A percentile compares a stretch with the other conserved stretches of the same genome.
These are phyloP conservation scores for Trypanosoma grayi DNA, from an alignment of 208 protist genomes.

Conservation along the genomic window DNA sequence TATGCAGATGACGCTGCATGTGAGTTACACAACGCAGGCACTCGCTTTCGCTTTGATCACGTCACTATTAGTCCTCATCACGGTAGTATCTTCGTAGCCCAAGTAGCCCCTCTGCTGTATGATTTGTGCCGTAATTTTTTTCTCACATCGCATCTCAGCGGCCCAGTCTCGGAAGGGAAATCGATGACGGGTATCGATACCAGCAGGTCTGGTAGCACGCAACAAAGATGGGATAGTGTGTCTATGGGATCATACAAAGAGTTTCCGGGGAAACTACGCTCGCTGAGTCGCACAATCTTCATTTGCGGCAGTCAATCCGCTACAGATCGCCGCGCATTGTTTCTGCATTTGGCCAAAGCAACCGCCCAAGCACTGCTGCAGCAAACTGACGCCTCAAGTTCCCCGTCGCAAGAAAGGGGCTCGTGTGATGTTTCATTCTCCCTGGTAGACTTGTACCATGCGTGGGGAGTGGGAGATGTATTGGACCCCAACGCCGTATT, in stretches of 20 bases:
- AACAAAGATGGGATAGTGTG: background rate
- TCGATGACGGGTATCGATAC: background rate
- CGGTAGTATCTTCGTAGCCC: slow-evolving; percentile 24
- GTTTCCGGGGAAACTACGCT: background rate
- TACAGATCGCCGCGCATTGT: slow-evolving; percentile 23
- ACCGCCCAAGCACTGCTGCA: slow-evolving; percentile 1
- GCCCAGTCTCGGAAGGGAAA: background rate
- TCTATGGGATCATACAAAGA: background rate
- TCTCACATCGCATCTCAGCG: background rate
- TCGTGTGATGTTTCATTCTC: slow-evolving; percentile 27
- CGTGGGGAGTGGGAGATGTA: slow-evolving; percentile 41
- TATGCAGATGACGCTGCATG: background rate
- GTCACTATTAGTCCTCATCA: slow-evolving; percentile 33
- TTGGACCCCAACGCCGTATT: slow-evolving; percentile 25
- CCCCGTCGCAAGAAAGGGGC: background rate
- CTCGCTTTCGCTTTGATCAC: slow-evolving; percentile 28
- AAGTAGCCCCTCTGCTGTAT: slow-evolving; percentile 31
- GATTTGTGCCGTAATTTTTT: slow-evolving; percentile 24
- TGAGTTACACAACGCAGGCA: background rate
- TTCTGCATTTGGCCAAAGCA: slow-evolving; percentile 20
- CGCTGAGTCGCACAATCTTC: slow-evolving; percentile 18
- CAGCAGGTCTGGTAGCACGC: background rate
- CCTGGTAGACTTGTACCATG: slow-evolving; percentile 41
- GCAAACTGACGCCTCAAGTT: background rate
- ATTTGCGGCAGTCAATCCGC: slow-evolving; percentile 22